Conservation (phyloP, 768 basidiomycete genomes). For the Mycena capillaripes region DNA sequence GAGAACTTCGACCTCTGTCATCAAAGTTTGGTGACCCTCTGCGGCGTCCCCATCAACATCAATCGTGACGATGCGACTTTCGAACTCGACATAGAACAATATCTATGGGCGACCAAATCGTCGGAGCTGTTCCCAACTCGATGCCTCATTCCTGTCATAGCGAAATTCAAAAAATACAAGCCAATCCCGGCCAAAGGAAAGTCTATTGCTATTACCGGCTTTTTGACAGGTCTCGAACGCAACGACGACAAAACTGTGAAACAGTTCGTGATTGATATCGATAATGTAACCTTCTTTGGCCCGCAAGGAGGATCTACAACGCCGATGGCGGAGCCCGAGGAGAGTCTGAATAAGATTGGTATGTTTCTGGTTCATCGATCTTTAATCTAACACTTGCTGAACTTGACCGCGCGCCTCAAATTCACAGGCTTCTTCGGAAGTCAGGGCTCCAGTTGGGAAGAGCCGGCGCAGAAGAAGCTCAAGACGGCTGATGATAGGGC, state of each 20-base stretch:
- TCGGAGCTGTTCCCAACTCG: background rate
- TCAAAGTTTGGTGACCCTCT: too few species aligned
- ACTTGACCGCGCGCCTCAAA: background rate
- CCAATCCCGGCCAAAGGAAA: background rate
- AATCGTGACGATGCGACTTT: constrained; percentile 8
- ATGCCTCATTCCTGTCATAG: background rate
- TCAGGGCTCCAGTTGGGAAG: background rate
- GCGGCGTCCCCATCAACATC: background rate
- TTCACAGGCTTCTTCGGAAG: constrained; percentile 23
- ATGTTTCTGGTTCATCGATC: background rate
- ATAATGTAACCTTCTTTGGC: constrained; percentile 6
- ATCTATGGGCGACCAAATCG: background rate
- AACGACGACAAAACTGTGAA: constrained; percentile 15
- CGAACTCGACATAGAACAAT: background rate
- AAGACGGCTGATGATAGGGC: background rate
- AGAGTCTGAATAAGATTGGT: constrained; percentile 1
- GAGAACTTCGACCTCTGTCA: too few species aligned
- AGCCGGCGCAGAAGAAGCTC: background rate
- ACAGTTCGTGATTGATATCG: constrained; percentile 8
- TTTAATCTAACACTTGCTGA: background rate
- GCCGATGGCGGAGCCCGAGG: constrained; percentile 7
- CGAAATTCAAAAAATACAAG: background rate
- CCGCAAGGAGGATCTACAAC: background rate
- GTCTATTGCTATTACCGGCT: background rate
- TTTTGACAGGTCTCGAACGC: constrained; percentile 1